These are phyloP conservation scores for Telfairia occidentalis DNA, from an alignment of 331 rosid genomes.

Conservation along the genomic window DNA sequence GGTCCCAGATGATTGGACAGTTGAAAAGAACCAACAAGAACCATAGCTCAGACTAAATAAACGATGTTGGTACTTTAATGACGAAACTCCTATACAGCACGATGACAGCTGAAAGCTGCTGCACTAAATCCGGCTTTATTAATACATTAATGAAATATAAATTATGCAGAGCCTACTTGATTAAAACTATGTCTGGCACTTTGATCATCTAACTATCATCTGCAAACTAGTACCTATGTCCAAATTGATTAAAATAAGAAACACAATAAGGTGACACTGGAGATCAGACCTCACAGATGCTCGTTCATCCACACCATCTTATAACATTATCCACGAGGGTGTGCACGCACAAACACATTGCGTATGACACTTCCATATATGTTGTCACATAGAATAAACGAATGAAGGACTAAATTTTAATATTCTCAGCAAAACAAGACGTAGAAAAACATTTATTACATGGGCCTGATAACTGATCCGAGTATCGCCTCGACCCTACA, in stretches of 20 bases:
- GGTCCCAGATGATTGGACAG: conserved; percentile 60
- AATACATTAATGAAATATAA: neutral
- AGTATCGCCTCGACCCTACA: neutral
- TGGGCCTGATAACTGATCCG: neutral
- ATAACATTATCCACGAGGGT: neutral
- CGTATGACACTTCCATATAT: neutral
- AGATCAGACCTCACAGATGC: neutral
- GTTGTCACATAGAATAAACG: neutral
- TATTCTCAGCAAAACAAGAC: neutral
- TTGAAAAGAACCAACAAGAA: conserved; percentile 72
- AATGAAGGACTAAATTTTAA: neutral
- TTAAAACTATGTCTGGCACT: neutral
- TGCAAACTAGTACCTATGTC: neutral
- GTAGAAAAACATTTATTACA: neutral
- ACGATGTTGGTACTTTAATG: neutral
- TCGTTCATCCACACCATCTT: neutral
- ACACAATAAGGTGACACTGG: neutral
- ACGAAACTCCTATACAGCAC: neutral
- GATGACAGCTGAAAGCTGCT: neutral
- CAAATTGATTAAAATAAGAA: no score
- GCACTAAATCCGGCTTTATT: neutral
- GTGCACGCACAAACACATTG: neutral
- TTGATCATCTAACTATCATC: neutral
- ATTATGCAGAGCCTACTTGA: neutral
- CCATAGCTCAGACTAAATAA: conserved; percentile 34